Conservation (phyloP, 352 stramenopile genomes). For the Globisporangium barbulae region DNA sequence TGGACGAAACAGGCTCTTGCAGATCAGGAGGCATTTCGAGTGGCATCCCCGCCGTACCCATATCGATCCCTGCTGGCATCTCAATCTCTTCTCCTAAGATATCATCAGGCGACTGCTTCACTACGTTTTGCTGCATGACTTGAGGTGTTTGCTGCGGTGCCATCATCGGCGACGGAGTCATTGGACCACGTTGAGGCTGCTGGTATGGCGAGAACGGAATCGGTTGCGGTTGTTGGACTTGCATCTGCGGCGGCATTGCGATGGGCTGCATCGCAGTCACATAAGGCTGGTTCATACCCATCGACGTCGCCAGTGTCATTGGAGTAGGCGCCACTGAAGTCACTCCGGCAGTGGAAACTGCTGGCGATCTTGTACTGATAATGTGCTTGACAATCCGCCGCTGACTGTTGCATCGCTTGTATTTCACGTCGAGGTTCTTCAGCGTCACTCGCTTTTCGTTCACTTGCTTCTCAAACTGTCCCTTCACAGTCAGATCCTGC, state of each 20-base stretch:
- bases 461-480: slow-evolving; percentile 64
- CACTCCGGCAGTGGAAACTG: not conserved
- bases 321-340: not conserved
- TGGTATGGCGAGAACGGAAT: slow-evolving; percentile 25
- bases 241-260: slow-evolving; percentile 36
- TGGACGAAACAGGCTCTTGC: slow-evolving; percentile 32
- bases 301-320: not conserved
- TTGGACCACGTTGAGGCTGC: slow-evolving; percentile 9
- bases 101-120: slow-evolving; percentile 51
- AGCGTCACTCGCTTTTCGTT: slow-evolving; percentile 66
- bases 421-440: slow-evolving; percentile 77
- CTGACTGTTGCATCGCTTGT: slow-evolving; percentile 76
- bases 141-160: slow-evolving; percentile 4
- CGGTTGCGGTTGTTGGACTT: not conserved
- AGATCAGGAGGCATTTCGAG: slow-evolving; percentile 63
- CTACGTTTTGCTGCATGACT: not conserved
- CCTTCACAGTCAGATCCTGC: slow-evolving; percentile 56
- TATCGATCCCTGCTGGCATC: slow-evolving; percentile 23
- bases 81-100: slow-evolving; percentile 43
- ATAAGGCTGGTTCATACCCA: slow-evolving; percentile 6
- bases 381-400: slow-evolving; percentile 81
- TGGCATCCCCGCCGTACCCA: slow-evolving; percentile 31
- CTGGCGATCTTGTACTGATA: slow-evolving; percentile 42
- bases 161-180: not conserved
- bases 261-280: slow-evolving; percentile 38